phyloP scores from a whole-genome alignment of 108 stramenopile genomes.

The Stephanodiscus triporus region DNA sequence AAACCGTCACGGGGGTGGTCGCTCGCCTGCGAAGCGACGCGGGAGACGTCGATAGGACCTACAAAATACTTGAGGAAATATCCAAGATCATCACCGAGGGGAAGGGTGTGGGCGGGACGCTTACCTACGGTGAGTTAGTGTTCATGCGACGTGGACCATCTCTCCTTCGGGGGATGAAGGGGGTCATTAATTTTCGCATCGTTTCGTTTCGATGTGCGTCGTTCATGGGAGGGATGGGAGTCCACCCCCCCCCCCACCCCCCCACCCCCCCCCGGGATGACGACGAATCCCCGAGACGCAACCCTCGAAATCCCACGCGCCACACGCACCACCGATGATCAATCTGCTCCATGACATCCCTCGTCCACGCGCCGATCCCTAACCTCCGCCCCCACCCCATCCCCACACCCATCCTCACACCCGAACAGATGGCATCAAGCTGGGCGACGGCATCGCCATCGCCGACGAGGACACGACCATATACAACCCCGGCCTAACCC shows the following conservation, averaged over 20 bases:
- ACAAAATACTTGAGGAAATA: slow-evolving; percentile 66
- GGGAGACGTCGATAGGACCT: slow-evolving; percentile 61
- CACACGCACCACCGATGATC: too few relatives aligned
- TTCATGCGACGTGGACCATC: too few relatives aligned
- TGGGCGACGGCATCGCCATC: slow-evolving; percentile 69
- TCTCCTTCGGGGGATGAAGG: too few relatives aligned
- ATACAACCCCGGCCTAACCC: slow-evolving; percentile 84
- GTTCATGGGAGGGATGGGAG: background rate
- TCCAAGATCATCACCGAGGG: slow-evolving; percentile 86
- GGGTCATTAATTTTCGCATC: background rate
- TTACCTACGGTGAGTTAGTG: slow-evolving; percentile 61
- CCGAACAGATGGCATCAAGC: slow-evolving; percentile 67
- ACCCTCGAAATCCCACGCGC: background rate
- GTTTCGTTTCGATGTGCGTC: slow-evolving; percentile 1
- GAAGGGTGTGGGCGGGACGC: slow-evolving; percentile 77
- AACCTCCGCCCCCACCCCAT: too few relatives aligned
- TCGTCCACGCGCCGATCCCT: too few relatives aligned
- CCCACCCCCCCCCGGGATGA: too few relatives aligned
- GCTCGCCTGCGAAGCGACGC: slow-evolving; percentile 43
- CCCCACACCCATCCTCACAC: too few relatives aligned
- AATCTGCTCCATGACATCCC: background rate
- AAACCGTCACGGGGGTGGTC: slow-evolving; percentile 65
- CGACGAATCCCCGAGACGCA: too few relatives aligned
- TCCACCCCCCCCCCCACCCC: too few relatives aligned
- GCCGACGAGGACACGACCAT: slow-evolving; percentile 87